A percentile compares a stretch with the other conserved stretches of the same genome.
Conservation (phyloP, 805 yeast genomes). For the Saccharomycopsis fodiens region DNA sequence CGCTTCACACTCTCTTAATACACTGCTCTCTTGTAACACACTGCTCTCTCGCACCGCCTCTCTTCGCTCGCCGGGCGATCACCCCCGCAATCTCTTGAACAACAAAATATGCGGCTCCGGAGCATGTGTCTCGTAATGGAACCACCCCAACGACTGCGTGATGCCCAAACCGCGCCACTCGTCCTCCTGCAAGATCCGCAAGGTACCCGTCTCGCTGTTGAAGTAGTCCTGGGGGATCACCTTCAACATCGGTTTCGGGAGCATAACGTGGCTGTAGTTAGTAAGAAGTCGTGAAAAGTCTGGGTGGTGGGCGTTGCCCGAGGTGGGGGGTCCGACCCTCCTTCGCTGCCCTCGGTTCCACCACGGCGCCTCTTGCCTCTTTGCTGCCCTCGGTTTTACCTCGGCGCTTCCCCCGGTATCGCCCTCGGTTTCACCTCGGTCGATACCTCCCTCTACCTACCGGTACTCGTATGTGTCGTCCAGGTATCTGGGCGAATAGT, state of each 20-base stretch:
- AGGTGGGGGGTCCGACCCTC: too few species aligned
- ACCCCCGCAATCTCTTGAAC: constrained; percentile 40
- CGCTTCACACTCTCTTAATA: too few species aligned
- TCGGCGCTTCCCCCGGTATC: too few species aligned
- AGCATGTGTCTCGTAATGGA: constrained; percentile 93
- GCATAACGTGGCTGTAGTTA: constrained; percentile 72
- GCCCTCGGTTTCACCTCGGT: too few species aligned
- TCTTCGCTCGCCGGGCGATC: too few species aligned
- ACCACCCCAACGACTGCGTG: constrained; percentile 97
- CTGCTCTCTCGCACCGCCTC: too few species aligned
- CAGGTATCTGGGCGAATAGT: constrained; percentile 86
- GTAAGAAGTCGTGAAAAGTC: background rate
- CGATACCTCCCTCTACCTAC: constrained; percentile 24
- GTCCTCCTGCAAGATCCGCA: constrained; percentile 83
- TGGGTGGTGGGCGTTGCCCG: constrained; percentile 5
- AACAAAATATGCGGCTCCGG: constrained; percentile 97
- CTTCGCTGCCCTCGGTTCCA: too few species aligned
- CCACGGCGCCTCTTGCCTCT: too few species aligned
- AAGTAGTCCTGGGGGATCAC: constrained; percentile 92
- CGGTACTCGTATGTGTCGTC: constrained; percentile 87
- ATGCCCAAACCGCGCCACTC: constrained; percentile 99
- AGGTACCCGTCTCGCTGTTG: constrained; percentile 87
- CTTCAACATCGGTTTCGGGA: constrained; percentile 93
- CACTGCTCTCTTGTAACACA: too few species aligned
- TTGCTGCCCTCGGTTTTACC: too few species aligned